Conservation (phyloP, 805 yeast genomes). For the Grigorovia yakushimaensis region DNA sequence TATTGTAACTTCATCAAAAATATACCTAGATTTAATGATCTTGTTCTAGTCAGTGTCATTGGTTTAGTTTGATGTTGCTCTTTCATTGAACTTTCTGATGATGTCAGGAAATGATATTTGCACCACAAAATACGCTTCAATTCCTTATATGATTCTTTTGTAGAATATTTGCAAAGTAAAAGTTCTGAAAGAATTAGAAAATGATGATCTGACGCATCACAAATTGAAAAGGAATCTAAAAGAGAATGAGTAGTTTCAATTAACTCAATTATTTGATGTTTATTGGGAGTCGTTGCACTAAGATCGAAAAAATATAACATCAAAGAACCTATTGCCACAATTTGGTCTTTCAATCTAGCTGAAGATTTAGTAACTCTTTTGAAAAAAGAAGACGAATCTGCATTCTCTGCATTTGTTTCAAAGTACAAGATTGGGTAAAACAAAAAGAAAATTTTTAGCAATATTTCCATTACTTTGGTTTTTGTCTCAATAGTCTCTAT, state of each 20-base stretch:
- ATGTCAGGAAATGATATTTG: conserved; percentile 57
- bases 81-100: conserved; percentile 51
- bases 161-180: conserved; percentile 36
- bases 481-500: conserved; percentile 6
- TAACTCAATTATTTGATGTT: conserved; percentile 18
- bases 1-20: conserved; percentile 31
- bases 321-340: conserved; percentile 17
- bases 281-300: background rate
- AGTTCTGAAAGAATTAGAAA: conserved; percentile 54
- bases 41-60: conserved; percentile 28
- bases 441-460: conserved; percentile 30
- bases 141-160: conserved; percentile 48
- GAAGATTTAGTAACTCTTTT: conserved; percentile 36
- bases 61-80: conserved; percentile 52
- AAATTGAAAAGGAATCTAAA: conserved; percentile 58
- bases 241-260: conserved; percentile 61
- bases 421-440: conserved; percentile 41
- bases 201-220: conserved; percentile 54
- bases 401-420: conserved; percentile 38
- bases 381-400: conserved; percentile 34
- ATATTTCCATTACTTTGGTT: conserved; percentile 11
- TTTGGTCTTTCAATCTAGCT: conserved; percentile 36
- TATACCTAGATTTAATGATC: conserved; percentile 24
- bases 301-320: background rate
- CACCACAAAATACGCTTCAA: conserved; percentile 73